phyloP scores from a whole-genome alignment of 306 rosid species.

The Acacia confusa region DNA sequence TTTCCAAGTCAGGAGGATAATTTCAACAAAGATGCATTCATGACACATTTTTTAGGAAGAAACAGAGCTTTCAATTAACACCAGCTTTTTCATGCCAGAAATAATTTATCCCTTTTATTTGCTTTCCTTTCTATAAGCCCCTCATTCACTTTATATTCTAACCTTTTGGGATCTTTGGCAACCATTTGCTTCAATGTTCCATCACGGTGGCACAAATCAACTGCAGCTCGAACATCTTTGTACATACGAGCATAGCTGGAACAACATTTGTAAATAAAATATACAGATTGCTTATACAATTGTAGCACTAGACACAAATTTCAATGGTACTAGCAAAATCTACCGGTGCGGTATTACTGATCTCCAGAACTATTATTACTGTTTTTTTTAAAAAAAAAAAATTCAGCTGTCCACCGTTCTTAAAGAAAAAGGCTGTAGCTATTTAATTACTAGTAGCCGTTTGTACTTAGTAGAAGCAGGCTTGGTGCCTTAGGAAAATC shows the following conservation, averaged over 20 bases:
- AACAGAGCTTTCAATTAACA: not conserved
- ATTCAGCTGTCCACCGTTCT: not conserved
- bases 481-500: constrained; percentile 1
- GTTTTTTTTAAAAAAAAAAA: too few species aligned
- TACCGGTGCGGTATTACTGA: not conserved
- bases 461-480: not conserved
- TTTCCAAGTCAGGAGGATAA: constrained; percentile 21
- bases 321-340: not conserved
- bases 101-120: constrained; percentile 1
- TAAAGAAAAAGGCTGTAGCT: not conserved
- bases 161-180: constrained; percentile 89
- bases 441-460: not conserved
- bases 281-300: not conserved
- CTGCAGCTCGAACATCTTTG: constrained; percentile 98
- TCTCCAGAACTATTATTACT: not conserved
- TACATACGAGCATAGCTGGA: constrained; percentile 83
- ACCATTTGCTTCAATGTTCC: constrained; percentile 99
- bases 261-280: constrained; percentile 20
- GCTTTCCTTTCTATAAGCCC: not conserved
- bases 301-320: not conserved
- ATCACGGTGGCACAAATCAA: constrained; percentile 97
- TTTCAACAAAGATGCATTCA: constrained; percentile 24
- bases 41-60: constrained; percentile 21
- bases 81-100: constrained; percentile 4
- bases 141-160: constrained; percentile 24